Evolutionary conservation across 345 rosid species (phyloP).

Genomic region (Cardamine chenopodiifolia): DNA sequence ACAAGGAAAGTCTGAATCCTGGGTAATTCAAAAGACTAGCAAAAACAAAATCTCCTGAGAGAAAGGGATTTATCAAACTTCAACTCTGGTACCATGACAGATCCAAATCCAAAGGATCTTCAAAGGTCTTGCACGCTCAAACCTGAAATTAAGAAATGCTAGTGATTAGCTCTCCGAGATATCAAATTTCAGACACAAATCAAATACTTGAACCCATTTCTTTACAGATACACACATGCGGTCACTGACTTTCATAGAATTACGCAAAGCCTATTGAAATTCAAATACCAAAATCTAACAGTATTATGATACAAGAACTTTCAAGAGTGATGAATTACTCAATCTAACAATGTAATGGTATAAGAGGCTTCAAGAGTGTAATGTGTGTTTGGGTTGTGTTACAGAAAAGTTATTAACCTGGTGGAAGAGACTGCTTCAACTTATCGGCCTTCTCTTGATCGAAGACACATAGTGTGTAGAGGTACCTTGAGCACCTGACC

Average conservation of each 20-base stretch:
- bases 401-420: constrained; percentile 41
- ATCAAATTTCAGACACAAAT: too few relatives aligned
- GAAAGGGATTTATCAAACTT: background rate
- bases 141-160: constrained; percentile 51
- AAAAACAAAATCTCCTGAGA: constrained; percentile 3
- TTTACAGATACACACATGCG: background rate
- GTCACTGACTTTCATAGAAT: background rate
- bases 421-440: constrained; percentile 72
- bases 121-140: constrained; percentile 75
- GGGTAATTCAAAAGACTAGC: constrained; percentile 13
- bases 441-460: constrained; percentile 71
- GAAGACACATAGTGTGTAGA: constrained; percentile 65
- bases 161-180: background rate
- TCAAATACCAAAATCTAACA: background rate
- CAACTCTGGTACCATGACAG: background rate
- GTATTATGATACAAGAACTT: too few relatives aligned
- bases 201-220: background rate
- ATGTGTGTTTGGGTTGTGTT: background rate
- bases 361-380: background rate
- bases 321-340: background rate
- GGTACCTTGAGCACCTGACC: constrained; percentile 68
- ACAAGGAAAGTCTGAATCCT: background rate
- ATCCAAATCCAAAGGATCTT: constrained; percentile 2
- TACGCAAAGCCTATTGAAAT: background rate
- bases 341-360: background rate